These are phyloP conservation scores for Helicocarpus griseus DNA, from an alignment of 2,329 filamentous ascomycete species.

Conservation along the genomic window DNA sequence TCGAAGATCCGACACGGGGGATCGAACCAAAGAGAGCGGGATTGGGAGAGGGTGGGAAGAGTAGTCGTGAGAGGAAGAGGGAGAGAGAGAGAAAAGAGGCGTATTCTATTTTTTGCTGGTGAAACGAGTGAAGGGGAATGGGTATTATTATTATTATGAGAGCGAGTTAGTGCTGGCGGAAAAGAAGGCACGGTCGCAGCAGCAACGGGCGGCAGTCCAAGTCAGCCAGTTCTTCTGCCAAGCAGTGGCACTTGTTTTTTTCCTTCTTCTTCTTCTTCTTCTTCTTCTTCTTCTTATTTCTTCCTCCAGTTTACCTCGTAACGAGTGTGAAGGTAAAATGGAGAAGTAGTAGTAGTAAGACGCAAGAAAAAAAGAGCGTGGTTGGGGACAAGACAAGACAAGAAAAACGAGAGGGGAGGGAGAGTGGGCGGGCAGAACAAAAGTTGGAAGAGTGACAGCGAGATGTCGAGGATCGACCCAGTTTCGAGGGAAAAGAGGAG, in stretches of 20 bases:
- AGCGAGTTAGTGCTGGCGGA: background rate
- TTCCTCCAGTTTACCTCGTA: background rate
- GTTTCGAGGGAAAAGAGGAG: background rate
- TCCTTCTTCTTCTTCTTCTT: background rate
- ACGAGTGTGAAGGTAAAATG: background rate
- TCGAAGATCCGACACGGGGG: background rate
- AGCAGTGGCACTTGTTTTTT: background rate
- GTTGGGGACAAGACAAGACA: background rate
- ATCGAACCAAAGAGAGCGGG: too few relatives aligned
- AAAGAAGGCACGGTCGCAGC: background rate
- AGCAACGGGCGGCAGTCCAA: background rate
- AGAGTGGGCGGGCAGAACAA: background rate
- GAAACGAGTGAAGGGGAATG: background rate
- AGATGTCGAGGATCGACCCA: background rate
- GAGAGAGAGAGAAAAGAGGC: background rate
- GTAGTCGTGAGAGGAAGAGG: background rate
- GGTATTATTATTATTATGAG: too few relatives aligned
- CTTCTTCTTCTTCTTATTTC: background rate
- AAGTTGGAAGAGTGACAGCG: background rate
- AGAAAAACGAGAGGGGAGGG: background rate
- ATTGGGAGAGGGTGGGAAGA: background rate
- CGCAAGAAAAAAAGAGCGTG: background rate
- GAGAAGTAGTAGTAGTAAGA: background rate
- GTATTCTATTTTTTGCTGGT: background rate
- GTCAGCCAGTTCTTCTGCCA: background rate